Evolutionary conservation across 2,329 filamentous ascomycete species (phyloP).

Genomic region (Aspergillus brasiliensis): DNA sequence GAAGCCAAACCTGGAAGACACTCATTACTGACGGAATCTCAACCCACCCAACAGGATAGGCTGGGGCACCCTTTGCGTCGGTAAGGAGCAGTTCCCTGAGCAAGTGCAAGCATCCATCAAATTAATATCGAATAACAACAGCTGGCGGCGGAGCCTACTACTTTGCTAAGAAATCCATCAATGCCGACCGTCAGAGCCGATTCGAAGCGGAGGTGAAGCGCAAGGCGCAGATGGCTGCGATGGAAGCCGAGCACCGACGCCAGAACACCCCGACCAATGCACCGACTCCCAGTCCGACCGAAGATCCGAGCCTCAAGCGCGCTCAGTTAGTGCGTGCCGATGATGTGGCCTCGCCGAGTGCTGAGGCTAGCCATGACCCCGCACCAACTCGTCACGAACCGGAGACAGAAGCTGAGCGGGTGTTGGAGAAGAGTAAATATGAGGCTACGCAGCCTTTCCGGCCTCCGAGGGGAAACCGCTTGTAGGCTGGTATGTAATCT

Average conservation of each 20-base stretch:
- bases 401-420: conserved; percentile 66
- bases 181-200: conserved; percentile 77
- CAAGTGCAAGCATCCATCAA: not conserved
- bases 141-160: conserved; percentile 91
- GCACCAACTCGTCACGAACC: conserved; percentile 82
- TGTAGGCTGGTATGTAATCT: conserved; percentile 46
- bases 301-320: conserved; percentile 38
- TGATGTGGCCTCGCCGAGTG: conserved; percentile 67
- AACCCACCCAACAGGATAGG: conserved; percentile 68
- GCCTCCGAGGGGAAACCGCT: conserved; percentile 82
- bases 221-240: conserved; percentile 40
- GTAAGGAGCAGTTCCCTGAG: conserved; percentile 51
- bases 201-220: conserved; percentile 70
- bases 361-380: conserved; percentile 75
- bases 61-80: conserved; percentile 85
- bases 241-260: conserved; percentile 39
- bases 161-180: conserved; percentile 93
- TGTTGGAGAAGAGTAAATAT: conserved; percentile 84
- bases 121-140: conserved; percentile 37
- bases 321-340: conserved; percentile 34
- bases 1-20: not conserved
- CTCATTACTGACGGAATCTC: conserved; percentile 11
- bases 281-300: conserved; percentile 22
- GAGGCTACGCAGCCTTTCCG: conserved; percentile 75
- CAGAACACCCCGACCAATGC: conserved; percentile 24